phyloP scores from a whole-genome alignment of 2,329 filamentous ascomycete genomes.

The Cordyceps javanica region DNA sequence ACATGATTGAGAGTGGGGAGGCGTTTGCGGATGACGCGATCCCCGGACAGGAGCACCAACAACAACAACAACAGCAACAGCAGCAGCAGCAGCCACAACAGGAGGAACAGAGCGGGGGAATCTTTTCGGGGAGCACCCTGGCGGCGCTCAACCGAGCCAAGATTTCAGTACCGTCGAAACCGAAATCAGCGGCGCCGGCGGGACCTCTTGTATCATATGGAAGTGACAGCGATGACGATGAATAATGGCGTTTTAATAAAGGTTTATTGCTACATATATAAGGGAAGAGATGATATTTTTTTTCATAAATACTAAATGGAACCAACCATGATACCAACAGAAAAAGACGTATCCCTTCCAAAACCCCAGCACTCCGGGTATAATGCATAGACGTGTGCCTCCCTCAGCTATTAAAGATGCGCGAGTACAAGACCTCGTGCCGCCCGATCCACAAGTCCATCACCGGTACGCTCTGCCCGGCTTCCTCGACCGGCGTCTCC shows the following conservation, averaged over 20 bases:
- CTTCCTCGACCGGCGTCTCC: constrained; percentile 54
- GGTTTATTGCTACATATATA: constrained; percentile 16
- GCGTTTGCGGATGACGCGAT: constrained; percentile 34
- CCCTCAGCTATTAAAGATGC: constrained; percentile 74
- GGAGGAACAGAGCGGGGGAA: constrained; percentile 44
- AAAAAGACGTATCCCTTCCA: not conserved
- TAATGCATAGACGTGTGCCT: not conserved
- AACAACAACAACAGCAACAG: not conserved
- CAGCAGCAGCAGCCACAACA: constrained; percentile 21
- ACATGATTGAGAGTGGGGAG: constrained; percentile 53
- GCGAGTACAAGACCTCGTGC: constrained; percentile 76
- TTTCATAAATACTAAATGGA: constrained; percentile 14
- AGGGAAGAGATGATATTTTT: constrained; percentile 6
- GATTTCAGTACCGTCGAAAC: constrained; percentile 48
- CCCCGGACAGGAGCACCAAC: constrained; percentile 30
- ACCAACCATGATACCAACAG: constrained; percentile 25
- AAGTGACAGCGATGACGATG: constrained; percentile 73
- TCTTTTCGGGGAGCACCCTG: constrained; percentile 77
- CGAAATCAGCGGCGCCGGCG: constrained; percentile 44
- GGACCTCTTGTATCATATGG: constrained; percentile 84
- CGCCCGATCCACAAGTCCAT: constrained; percentile 80
- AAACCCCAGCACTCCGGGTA: not conserved
- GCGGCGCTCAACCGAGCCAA: constrained; percentile 63
- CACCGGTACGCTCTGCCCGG: constrained; percentile 67
- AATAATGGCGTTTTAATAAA: constrained; percentile 19